Base-by-base conservation (phyloP, 1,139 yeast species). In the Candida sojae region DNA sequence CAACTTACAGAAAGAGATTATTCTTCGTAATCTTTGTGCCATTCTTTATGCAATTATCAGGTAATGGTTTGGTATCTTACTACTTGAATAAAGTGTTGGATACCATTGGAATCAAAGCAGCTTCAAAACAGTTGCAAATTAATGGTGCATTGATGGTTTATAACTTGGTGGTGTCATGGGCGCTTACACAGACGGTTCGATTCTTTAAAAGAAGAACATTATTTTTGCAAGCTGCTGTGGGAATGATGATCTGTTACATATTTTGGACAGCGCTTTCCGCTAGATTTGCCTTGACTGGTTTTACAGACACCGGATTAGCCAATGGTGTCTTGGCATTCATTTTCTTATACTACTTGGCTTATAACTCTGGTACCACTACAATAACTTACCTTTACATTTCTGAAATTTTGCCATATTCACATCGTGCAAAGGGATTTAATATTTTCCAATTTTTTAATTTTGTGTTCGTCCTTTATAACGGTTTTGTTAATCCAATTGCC, bases 401-500 rank as follows among this genome's bases (percentile, higher is more conserved):
- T 7, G 81, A 76, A 57, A 63, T 75, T 50, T 65, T 73, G 55
- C 80, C 80, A 7, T 75, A 70, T 60, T 62, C 69, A 31, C 69
- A 72, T 57, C 64, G 81, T 62, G 72, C 79, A 42, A 75, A 73
- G 57, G 80, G 80, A 46, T 56, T 74, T 40, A 70, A 70, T 49
- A 57, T 73, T 51, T 60, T 60, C 55, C 57, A 63, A 42, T 54
- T 68, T 33, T 56, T 63, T 26, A 68, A 63, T 49, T 66, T 67
- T 30, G 17, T 58, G 17, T 53, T 59, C 12, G 47, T 57, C 37
- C 46, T 63, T 44, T 64, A 57, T 50, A 66, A 66, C 48, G 66
- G 80, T 39, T 82, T 75, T 58, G 83, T 80, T 46, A 80, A 80
- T 57, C 80, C 86, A 5, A 72, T 82, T 57, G 87, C 85, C 30